Evolutionary conservation across 495 filamentous ascomycete genomes (phyloP).

Genomic region (Penicillium steckii): DNA sequence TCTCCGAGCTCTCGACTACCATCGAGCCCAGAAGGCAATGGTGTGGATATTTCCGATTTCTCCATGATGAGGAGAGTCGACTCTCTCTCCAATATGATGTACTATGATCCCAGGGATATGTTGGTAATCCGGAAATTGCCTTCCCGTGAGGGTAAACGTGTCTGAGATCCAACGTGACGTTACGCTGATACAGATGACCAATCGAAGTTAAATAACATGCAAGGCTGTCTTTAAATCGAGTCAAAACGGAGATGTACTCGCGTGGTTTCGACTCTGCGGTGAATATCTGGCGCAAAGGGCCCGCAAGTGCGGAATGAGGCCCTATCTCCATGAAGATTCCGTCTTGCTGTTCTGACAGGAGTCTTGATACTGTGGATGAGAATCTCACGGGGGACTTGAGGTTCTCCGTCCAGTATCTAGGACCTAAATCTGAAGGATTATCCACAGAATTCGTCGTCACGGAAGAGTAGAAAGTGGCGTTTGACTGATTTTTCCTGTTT

Average conservation of each 20-base stretch:
- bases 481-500: conserved; percentile 11
- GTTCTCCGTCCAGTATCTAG: conserved; percentile 47
- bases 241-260: neutral
- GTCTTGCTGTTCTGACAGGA: conserved; percentile 8
- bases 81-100: conserved; percentile 32
- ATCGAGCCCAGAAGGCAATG: conserved; percentile 37
- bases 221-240: neutral
- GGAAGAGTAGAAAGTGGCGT: conserved; percentile 24
- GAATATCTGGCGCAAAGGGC: conserved; percentile 34
- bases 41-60: conserved; percentile 19
- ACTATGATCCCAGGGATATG: conserved; percentile 38
- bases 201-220: conserved; percentile 1
- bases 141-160: neutral
- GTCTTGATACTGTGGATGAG: conserved; percentile 25
- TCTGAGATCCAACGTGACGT: neutral
- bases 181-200: neutral
- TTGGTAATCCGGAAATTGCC: conserved; percentile 27
- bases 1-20: conserved; percentile 15
- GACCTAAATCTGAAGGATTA: too few species aligned
- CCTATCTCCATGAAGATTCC: conserved; percentile 44
- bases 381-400: conserved; percentile 42
- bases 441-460: conserved; percentile 31
- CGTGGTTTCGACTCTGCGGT: neutral
- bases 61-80: conserved; percentile 23
- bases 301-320: conserved; percentile 40